phyloP scores from a whole-genome alignment of 2,329 filamentous ascomycete genomes.

The Stylonectria norvegica region DNA sequence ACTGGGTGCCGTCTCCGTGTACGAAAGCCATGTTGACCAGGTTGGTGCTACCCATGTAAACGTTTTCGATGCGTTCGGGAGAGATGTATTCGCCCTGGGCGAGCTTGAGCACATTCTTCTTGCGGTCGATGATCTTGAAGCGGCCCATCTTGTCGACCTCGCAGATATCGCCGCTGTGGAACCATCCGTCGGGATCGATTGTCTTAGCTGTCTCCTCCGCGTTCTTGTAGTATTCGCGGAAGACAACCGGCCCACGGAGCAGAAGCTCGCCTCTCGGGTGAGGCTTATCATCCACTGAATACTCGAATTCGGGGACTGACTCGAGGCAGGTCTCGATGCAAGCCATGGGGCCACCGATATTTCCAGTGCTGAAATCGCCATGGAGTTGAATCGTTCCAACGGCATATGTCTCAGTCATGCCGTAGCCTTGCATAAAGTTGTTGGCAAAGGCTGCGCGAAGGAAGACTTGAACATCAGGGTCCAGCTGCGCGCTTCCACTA shows the following conservation, averaged over 20 bases:
- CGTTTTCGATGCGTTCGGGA: conserved; percentile 94
- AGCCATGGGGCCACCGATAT: conserved; percentile 71
- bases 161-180: conserved; percentile 91
- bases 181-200: conserved; percentile 89
- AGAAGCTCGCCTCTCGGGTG: conserved; percentile 87
- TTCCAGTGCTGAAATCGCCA: conserved; percentile 72
- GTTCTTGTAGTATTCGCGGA: conserved; percentile 88
- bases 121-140: conserved; percentile 89
- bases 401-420: conserved; percentile 90
- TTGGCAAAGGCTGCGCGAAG: conserved; percentile 78
- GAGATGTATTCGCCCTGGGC: conserved; percentile 98
- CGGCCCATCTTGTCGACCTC: conserved; percentile 80
- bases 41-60: conserved; percentile 77
- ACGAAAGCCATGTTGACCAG: conserved; percentile 80
- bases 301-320: conserved; percentile 93
- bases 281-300: conserved; percentile 82
- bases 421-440: conserved; percentile 82
- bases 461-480: conserved; percentile 84
- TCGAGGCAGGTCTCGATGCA: conserved; percentile 73
- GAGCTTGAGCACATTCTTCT: conserved; percentile 99
- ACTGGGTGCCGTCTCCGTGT: conserved; percentile 83
- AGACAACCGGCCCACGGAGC: conserved; percentile 74
- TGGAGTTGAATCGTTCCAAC: conserved; percentile 65
- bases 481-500: conserved; percentile 85
- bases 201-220: conserved; percentile 79